A percentile compares a stretch with the other conserved stretches of the same genome.
phyloP scores from a whole-genome alignment of 2,329 filamentous ascomycete species.

The Venturia oleaginea region DNA sequence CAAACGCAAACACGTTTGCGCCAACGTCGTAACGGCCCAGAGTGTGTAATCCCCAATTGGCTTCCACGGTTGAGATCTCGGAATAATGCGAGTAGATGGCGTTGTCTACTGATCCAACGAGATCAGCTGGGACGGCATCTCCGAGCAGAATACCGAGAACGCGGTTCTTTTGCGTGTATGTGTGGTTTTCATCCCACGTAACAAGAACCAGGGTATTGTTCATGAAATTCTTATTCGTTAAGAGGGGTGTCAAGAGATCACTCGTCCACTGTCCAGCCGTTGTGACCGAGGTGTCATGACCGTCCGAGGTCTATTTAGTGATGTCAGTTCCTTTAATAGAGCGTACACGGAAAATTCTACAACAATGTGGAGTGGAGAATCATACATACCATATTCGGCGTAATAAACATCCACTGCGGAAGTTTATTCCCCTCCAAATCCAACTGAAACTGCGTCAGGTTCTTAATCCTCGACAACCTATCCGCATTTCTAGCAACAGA shows the following conservation, averaged over 20 bases:
- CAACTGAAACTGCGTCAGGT: conserved; percentile 57
- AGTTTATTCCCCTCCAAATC: conserved; percentile 56
- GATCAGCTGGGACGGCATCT: conserved; percentile 57
- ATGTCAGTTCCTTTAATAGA: neutral
- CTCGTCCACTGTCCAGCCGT: conserved; percentile 60
- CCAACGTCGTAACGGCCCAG: conserved; percentile 39
- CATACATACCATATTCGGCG: conserved; percentile 43
- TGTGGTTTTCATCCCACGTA: conserved; percentile 71
- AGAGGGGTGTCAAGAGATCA: conserved; percentile 59
- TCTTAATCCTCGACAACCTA: conserved; percentile 63
- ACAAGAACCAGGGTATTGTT: conserved; percentile 65
- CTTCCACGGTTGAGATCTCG: conserved; percentile 35
- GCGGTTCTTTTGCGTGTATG: conserved; percentile 57
- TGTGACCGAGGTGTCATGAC: conserved; percentile 55
- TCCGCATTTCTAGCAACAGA: conserved; percentile 47
- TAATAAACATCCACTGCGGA: conserved; percentile 64
- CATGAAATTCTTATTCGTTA: conserved; percentile 63
- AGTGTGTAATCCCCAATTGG: conserved; percentile 37
- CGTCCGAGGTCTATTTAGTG: conserved; percentile 16
- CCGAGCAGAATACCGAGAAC: conserved; percentile 65
- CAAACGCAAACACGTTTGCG: conserved; percentile 35
- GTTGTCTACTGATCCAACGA: conserved; percentile 58
- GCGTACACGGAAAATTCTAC: too few relatives aligned
- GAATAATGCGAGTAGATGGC: conserved; percentile 47
- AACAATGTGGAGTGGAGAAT: too few relatives aligned